These are phyloP conservation scores for Rosa chinensis DNA, from an alignment of 306 rosid species.

Conservation along the genomic window DNA sequence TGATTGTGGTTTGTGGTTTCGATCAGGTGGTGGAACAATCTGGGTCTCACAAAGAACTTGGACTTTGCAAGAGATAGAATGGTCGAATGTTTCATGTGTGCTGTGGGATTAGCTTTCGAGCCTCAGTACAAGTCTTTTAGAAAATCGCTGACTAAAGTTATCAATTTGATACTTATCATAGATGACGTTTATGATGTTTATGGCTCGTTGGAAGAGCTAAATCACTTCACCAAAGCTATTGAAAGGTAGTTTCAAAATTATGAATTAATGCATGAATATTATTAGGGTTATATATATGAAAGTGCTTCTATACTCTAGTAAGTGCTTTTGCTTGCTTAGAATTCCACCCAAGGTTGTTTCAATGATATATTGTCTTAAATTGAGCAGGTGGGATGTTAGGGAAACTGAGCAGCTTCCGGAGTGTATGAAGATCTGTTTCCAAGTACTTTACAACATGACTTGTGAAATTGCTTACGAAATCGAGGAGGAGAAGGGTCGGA, in stretches of 20 bases:
- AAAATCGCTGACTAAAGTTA: conserved; percentile 60
- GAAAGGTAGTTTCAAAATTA: conserved; percentile 24
- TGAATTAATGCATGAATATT: too few species aligned
- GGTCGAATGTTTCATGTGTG: conserved; percentile 65
- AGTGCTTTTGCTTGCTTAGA: too few species aligned
- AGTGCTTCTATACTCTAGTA: too few species aligned
- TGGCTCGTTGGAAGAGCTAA: conserved; percentile 56
- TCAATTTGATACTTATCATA: conserved; percentile 40
- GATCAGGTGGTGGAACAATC: conserved; percentile 72
- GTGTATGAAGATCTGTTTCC: conserved; percentile 52
- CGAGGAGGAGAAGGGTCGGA: conserved; percentile 31
- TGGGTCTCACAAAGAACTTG: conserved; percentile 39
- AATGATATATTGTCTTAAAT: neutral
- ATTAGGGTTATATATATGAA: too few species aligned
- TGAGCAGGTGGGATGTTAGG: conserved; percentile 52
- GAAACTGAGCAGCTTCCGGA: conserved; percentile 43
- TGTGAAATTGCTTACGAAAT: conserved; percentile 52
- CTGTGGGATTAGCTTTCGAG: conserved; percentile 48
- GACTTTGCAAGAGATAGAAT: conserved; percentile 63
- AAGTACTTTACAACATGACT: conserved; percentile 44
- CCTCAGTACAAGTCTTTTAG: conserved; percentile 39
- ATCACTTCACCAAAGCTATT: conserved; percentile 51
- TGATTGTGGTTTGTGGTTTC: neutral
- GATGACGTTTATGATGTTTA: conserved; percentile 66
- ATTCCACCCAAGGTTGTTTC: too few species aligned